These are phyloP conservation scores for Neocatenulostroma microsporum DNA, from an alignment of 2,329 filamentous ascomycete species.

Conservation along the genomic window DNA sequence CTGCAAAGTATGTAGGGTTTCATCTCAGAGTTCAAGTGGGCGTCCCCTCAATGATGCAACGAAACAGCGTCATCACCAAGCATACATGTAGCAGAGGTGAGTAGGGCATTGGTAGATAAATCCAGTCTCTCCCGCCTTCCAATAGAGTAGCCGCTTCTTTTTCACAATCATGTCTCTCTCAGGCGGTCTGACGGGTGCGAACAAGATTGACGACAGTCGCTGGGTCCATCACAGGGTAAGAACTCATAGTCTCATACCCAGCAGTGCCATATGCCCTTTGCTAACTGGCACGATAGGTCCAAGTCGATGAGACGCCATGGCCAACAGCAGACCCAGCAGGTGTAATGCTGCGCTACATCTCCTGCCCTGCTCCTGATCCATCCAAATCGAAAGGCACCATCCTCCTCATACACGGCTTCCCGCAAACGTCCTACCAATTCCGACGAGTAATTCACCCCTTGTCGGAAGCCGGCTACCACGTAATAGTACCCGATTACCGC, in stretches of 20 bases:
- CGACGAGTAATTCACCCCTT: conserved; percentile 34
- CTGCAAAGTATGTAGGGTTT: too few relatives aligned
- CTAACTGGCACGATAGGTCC: conserved; percentile 7
- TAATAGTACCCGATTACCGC: conserved; percentile 37
- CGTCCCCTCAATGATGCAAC: too few relatives aligned
- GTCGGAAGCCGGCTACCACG: conserved; percentile 30
- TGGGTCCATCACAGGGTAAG: conserved; percentile 4
- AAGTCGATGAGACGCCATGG: conserved; percentile 9
- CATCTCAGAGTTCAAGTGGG: too few relatives aligned
- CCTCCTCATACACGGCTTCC: conserved; percentile 43
- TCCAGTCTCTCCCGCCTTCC: too few relatives aligned
- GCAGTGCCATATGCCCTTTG: too few relatives aligned
- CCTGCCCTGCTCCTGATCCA: conserved; percentile 12
- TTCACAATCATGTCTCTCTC: conserved; percentile 3
- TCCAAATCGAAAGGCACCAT: conserved; percentile 29
- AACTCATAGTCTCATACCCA: too few relatives aligned
- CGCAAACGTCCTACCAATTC: conserved; percentile 41
- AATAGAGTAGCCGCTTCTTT: too few relatives aligned
- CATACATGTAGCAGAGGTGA: too few relatives aligned
- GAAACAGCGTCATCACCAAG: too few relatives aligned
- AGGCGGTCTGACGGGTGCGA: conserved; percentile 3
- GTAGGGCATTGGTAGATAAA: too few relatives aligned
- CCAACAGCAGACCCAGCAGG: conserved; percentile 11
- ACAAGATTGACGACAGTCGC: conserved; percentile 5
- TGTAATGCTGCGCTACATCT: conserved; percentile 23